Evolutionary conservation across 2,329 filamentous ascomycete species (phyloP).

Genomic region (Trichophyton equinum): DNA sequence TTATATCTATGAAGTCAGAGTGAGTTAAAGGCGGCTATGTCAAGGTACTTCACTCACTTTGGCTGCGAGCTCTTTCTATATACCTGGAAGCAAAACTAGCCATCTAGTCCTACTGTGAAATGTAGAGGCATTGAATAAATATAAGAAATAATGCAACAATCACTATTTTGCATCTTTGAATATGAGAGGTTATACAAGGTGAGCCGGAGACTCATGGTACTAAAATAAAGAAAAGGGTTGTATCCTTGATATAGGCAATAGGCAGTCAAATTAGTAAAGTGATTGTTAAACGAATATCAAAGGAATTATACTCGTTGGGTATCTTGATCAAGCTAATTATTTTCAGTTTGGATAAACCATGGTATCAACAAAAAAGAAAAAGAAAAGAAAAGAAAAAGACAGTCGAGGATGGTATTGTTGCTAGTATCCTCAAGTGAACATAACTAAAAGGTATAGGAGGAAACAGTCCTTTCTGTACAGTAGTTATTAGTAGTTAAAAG

Average conservation of each 20-base stretch:
- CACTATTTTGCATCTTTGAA: not conserved
- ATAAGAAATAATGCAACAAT: not conserved
- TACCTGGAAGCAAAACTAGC: no score
- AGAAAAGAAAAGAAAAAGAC: not conserved
- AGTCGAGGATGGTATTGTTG: not conserved
- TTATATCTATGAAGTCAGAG: no score
- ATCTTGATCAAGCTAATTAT: not conserved
- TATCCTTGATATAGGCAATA: not conserved
- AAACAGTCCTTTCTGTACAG: not conserved
- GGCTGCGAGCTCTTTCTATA: no score
- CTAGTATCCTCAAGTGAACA: not conserved
- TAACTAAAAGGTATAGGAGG: no score
- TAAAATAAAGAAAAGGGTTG: not conserved
- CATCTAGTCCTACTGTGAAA: no score
- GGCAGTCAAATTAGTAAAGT: not conserved
- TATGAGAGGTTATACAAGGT: not conserved
- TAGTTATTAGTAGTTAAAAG: not conserved
- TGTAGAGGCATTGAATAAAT: not conserved
- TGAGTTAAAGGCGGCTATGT: no score
- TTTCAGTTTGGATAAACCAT: not conserved
- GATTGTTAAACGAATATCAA: not conserved
- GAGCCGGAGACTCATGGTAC: not conserved
- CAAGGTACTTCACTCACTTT: no score
- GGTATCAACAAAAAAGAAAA: not conserved
- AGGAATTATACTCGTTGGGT: not conserved